Evolutionary conservation across 257 asterid species (phyloP).

Genomic region (Solanum acaule): DNA sequence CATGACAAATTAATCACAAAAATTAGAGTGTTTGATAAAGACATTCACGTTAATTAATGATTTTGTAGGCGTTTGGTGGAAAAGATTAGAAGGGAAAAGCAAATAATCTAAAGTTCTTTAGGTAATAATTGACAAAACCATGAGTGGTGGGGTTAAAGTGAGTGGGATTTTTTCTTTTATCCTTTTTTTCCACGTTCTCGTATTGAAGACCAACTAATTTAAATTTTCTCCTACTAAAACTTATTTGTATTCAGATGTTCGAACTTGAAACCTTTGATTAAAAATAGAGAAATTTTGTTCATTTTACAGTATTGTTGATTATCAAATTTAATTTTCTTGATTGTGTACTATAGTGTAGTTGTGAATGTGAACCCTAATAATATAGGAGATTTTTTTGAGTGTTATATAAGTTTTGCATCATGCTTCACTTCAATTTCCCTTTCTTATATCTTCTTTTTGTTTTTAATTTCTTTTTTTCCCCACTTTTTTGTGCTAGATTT

Average conservation of each 20-base stretch:
- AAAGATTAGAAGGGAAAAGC: conserved; percentile 9
- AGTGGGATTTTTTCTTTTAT: neutral
- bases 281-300: no score
- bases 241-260: neutral
- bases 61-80: conserved; percentile 15
- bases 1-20: neutral
- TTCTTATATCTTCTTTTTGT: neutral
- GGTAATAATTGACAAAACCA: neutral
- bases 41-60: neutral
- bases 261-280: rapidly evolving
- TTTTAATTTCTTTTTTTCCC: neutral
- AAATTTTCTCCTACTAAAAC: rapidly evolving
- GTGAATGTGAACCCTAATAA: neutral
- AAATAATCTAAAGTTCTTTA: neutral
- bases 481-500: neutral
- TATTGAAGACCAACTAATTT: rapidly evolving
- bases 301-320: rapidly evolving
- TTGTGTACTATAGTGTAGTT: neutral
- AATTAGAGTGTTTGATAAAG: neutral
- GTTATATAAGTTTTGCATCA: neutral
- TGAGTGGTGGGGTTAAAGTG: conserved; percentile 8
- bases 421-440: neutral
- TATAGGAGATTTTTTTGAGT: neutral
- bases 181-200: neutral
- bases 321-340: neutral